A percentile compares a stretch with the other conserved stretches of the same genome.
Conservation (phyloP, 768 basidiomycete genomes). For the Boletus rubroflammeus region DNA sequence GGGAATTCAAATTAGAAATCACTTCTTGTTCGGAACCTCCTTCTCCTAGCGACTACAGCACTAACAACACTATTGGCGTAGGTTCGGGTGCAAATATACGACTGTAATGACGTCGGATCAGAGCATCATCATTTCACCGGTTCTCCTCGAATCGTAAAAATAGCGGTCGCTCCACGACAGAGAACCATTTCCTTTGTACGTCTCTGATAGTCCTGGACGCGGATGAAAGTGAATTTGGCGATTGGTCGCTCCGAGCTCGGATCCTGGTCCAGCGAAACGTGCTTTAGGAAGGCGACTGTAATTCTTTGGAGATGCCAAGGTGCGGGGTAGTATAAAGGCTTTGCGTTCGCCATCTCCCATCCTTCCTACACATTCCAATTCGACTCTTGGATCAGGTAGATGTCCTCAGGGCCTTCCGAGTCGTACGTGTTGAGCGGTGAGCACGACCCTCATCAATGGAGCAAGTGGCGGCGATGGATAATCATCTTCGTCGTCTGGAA, state of each 20-base stretch:
- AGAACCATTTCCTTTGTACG: not conserved
- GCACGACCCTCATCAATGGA: conserved; percentile 28
- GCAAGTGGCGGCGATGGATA: conserved; percentile 26
- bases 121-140: not conserved
- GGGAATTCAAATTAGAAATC: not conserved
- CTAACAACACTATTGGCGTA: not conserved
- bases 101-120: not conserved
- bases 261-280: not conserved
- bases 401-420: conserved; percentile 17
- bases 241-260: conserved; percentile 12
- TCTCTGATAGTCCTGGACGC: not conserved
- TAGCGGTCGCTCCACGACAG: conserved; percentile 2
- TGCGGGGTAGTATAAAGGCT: conserved; percentile 14
- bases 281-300: not conserved
- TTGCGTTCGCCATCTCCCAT: not conserved
- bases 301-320: not conserved
- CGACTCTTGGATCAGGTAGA: conserved; percentile 1
- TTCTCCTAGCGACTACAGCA: not conserved
- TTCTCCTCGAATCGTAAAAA: conserved; percentile 13
- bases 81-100: not conserved
- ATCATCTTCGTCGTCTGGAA: conserved; percentile 30
- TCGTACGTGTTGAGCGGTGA: conserved; percentile 15
- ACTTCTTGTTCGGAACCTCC: not conserved
- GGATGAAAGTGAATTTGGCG: conserved; percentile 13
- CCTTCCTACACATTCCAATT: not conserved